Percentiles rank a stretch among this genome's conserved stretches.
phyloP scores from a whole-genome alignment of 345 rosid genomes.

The Syzygium oleosum region DNA sequence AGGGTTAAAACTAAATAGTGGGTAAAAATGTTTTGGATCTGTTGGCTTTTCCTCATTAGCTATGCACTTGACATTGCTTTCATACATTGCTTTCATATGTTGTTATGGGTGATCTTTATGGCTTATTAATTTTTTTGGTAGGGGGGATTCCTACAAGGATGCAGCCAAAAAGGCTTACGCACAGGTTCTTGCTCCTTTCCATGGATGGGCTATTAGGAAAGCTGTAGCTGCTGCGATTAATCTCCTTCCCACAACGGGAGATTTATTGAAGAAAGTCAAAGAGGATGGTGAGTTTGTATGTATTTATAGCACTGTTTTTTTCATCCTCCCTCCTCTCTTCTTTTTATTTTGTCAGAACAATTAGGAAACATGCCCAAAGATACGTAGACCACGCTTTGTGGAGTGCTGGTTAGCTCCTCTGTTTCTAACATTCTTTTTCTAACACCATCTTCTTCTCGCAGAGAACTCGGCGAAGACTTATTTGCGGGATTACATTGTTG shows the following conservation, averaged over 20 bases:
- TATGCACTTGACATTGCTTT: neutral
- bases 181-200: constrained; percentile 86
- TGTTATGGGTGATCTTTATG: neutral
- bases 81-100: no score
- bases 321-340: neutral
- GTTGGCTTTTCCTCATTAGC: neutral
- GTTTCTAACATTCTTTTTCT: neutral
- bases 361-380: neutral
- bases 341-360: neutral
- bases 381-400: neutral
- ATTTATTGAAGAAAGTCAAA: constrained; percentile 61
- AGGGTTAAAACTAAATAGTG: neutral
- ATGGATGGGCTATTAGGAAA: constrained; percentile 89
- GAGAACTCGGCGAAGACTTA: constrained; percentile 56
- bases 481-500: constrained; percentile 53
- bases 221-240: constrained; percentile 90
- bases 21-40: neutral
- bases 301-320: neutral
- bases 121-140: constrained; percentile 3
- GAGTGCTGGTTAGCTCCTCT: neutral
- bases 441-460: constrained; percentile 12
- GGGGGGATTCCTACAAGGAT: constrained; percentile 70
- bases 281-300: constrained; percentile 62
- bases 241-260: constrained; percentile 77
- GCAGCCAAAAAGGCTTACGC: constrained; percentile 84